Evolutionary conservation across 495 filamentous ascomycete species (phyloP), one percentile per base, ranked within the genome.

Genomic region (Hypoxylon fuscum): DNA sequence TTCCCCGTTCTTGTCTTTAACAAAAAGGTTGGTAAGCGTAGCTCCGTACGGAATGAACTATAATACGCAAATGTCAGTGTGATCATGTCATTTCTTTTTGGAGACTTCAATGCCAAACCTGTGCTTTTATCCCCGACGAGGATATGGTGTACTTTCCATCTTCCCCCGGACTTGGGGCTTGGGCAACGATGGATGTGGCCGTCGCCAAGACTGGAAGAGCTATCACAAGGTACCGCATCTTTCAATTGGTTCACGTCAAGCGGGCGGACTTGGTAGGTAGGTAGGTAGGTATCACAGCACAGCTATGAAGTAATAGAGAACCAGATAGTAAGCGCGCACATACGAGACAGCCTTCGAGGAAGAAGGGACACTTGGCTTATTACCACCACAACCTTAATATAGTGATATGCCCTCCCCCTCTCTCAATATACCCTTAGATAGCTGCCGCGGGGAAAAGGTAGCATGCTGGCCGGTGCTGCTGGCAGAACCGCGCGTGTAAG

Each of bases 11-110:
- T 81, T 83, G 62, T 84, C 83, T 61, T 79, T 77, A 37, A 86
- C 81, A 51, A 80, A 82, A 34, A 86, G 77, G 54, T 85, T 86
- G 43, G 83, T 84, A 64, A 86, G 76, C 18, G 77, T 74, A 31
- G 83, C 83, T 38, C 79, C 81, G 68, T 82, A 84, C 14, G 81
- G 73, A 52, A 84, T 82, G 67, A 86, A 86, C 77, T 83, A 61
- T n/a, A 42, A 2, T 11, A 18, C 8, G 27, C 32, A 37, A 37
- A 51, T n/a, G 41, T 72, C 12, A 68, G 44, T 23, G 4, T 27
- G 11, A 40, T 12, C 9, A 10, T n/a, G n/a, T 6, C 6, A 3
- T 45, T 29, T 47, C 34, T 42, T 45, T 12, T 27, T 41, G 14
- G 23, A 29, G 20, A 1, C 3, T 44, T 51, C 51, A 21, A 23